Evolutionary conservation across 805 yeast species (phyloP).

Genomic region (Lipomyces anomalus): DNA sequence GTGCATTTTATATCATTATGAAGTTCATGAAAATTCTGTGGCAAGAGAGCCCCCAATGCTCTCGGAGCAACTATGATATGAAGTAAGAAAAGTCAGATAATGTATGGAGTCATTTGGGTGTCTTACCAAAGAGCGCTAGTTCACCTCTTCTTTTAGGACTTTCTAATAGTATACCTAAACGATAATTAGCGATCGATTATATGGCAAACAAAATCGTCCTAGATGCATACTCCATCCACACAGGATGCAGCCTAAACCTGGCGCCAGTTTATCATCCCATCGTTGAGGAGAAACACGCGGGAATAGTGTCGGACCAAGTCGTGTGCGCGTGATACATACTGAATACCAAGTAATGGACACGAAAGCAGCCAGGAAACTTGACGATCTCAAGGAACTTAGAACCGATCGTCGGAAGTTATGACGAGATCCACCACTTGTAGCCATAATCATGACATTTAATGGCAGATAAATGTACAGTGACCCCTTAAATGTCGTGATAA

Average conservation of each 20-base stretch:
- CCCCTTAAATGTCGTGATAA: constrained; percentile 39
- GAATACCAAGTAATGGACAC: constrained; percentile 44
- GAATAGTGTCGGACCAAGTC: constrained; percentile 39
- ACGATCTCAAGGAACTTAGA: constrained; percentile 36
- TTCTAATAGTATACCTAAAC: constrained; percentile 29
- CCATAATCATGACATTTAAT: constrained; percentile 36
- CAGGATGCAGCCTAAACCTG: constrained; percentile 38
- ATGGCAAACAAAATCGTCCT: background rate
- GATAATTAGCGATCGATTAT: background rate
- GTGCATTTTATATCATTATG: background rate
- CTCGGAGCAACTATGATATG: background rate
- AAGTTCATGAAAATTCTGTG: background rate
- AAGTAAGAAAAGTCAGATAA: too few relatives aligned
- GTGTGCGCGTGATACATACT: constrained; percentile 41
- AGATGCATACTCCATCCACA: constrained; percentile 42
- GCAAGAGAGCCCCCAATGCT: background rate
- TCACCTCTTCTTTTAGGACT: constrained; percentile 41
- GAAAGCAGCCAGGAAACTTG: constrained; percentile 41
- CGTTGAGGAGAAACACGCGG: constrained; percentile 35
- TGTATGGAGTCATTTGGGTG: too few relatives aligned
- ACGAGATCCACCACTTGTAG: constrained; percentile 2
- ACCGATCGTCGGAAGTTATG: constrained; percentile 27
- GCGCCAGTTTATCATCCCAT: constrained; percentile 40
- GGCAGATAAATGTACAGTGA: constrained; percentile 38
- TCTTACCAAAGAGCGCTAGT: constrained; percentile 40